Base-by-base conservation (phyloP, 768 basidiomycete species). In the Sistotremastrum suecicum region DNA sequence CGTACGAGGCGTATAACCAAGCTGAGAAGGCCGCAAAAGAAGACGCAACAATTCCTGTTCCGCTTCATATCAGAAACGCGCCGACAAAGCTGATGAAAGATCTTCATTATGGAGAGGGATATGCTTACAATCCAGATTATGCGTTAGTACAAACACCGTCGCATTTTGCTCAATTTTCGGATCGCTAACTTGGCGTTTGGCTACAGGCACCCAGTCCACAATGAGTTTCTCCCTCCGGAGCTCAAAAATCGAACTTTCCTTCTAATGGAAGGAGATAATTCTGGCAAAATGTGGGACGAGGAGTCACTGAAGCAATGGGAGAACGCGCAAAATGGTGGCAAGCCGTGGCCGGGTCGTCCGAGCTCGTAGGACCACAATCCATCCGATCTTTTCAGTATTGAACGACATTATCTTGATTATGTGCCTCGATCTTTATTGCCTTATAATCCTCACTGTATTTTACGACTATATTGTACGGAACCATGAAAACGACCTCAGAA, bases 1-100 rank as follows among this genome's bases (percentile, higher is more conserved):
- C 80, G 3, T 91, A 90, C 55, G 76, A 78, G 44, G 88, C 78
- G 0, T 90, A 88, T 61, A 74, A 73, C 28, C 65, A 70, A 33
- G 83, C 83, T 1, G 80, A 80, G 57, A 72, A 57, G 41, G 75
- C 75, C 2, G 81, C 76, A 5, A 71, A 71, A 55, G 53, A 53
- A 47, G 75, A 74, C 56, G 58, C 62, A 47, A 63, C 73, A 7
- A 55, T 73, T 41, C 69, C 77, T 3, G 83, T 90, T 1, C 88
- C 88, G 1, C 54, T 85, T 47, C 66, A 70, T 35, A 70, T 88
- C 53, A 72, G 88, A 32, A 89, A 90, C 60, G 83, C 84, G 6
- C 84, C 85, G 3, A 86, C 84, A 3, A 52, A 51, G 12, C 55
- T 85, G 7, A 80, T 83, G 78, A 77, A 78, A 56, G 68, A 75